phyloP scores from a whole-genome alignment of 176 grass and related monocot species.

The Musa acuminata region DNA sequence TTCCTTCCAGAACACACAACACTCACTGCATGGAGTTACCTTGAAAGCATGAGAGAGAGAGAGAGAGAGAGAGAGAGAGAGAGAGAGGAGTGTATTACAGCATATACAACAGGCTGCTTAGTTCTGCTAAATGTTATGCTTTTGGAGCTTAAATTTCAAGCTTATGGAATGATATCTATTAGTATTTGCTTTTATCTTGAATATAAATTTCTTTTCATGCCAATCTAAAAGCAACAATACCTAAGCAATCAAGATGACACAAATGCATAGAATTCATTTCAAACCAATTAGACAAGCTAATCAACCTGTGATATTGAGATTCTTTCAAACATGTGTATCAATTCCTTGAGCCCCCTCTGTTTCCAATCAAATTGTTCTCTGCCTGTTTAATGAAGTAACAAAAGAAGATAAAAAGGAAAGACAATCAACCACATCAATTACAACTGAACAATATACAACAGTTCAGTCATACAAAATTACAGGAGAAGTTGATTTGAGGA shows the following conservation, averaged over 20 bases:
- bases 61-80: too few species aligned
- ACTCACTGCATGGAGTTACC: neutral
- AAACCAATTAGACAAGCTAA: too few species aligned
- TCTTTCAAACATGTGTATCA: constrained; percentile 39
- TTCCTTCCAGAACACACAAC: neutral
- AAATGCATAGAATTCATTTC: neutral
- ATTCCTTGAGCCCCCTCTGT: constrained; percentile 54
- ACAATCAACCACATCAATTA: neutral
- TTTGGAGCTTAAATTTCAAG: too few species aligned
- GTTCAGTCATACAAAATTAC: neutral
- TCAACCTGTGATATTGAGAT: constrained; percentile 47
- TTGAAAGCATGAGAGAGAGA: neutral
- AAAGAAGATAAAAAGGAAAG: neutral
- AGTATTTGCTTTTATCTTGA: too few species aligned
- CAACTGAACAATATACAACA: neutral
- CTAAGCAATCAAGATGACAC: neutral
- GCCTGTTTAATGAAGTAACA: constrained; percentile 23
- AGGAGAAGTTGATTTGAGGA: neutral
- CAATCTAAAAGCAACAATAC: too few species aligned
- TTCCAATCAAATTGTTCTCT: constrained; percentile 44
- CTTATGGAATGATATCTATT: too few species aligned
- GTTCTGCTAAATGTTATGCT: too few species aligned
- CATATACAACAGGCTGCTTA: too few species aligned
- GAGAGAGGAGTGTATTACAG: too few species aligned
- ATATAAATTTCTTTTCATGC: too few species aligned